Conservation (phyloP, 2,329 filamentous ascomycete species). For the Fusarium redolens region DNA sequence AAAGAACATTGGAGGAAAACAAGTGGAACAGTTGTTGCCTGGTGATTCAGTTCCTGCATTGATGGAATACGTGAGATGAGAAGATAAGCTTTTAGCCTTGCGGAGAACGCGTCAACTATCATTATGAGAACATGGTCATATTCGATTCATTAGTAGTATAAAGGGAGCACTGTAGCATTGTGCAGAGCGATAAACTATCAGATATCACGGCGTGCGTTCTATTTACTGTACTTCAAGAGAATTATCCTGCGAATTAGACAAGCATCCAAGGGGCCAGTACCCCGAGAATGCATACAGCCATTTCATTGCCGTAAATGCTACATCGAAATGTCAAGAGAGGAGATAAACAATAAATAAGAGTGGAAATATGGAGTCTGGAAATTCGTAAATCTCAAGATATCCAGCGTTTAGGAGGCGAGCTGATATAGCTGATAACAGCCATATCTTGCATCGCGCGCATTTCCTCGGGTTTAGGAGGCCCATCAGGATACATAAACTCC, state of each 20-base stretch:
- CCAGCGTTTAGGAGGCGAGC: not conserved
- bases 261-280: rapidly evolving
- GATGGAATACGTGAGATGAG: rapidly evolving
- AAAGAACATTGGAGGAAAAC: not conserved
- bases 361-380: rapidly evolving
- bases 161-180: not conserved
- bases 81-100: not conserved
- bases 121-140: not conserved
- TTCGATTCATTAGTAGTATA: too few species aligned
- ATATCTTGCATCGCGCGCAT: too few species aligned
- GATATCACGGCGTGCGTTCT: rapidly evolving
- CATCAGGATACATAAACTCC: rapidly evolving
- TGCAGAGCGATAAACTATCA: rapidly evolving
- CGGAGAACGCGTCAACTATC: too few species aligned
- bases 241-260: rapidly evolving
- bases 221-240: rapidly evolving
- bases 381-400: rapidly evolving
- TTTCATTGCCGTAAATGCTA: not conserved
- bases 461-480: not conserved
- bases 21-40: rapidly evolving
- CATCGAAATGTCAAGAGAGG: not conserved
- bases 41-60: not conserved
- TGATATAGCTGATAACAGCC: rapidly evolving
- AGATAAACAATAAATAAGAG: rapidly evolving
- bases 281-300: not conserved